phyloP scores from a whole-genome alignment of 352 stramenopile genomes.

The Aphanomyces astaci region DNA sequence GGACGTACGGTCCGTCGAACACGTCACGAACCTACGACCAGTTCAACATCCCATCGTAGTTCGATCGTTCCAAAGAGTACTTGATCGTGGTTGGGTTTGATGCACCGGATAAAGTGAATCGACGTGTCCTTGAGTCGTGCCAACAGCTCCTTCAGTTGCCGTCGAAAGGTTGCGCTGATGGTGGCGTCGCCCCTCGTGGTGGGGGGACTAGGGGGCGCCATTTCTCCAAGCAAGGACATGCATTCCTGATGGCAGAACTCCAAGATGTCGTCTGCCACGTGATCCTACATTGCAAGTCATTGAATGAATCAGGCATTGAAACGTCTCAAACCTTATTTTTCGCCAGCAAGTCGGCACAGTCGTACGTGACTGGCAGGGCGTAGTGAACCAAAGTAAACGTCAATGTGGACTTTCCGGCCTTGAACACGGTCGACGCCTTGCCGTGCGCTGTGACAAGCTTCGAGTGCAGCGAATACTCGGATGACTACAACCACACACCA shows the following conservation, averaged over 20 bases:
- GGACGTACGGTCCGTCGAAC: background rate
- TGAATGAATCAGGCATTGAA: constrained; percentile 34
- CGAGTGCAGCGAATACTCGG: background rate
- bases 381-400: constrained; percentile 94
- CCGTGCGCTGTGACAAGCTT: background rate
- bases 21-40: background rate
- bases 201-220: background rate
- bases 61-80: too few relatives aligned
- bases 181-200: background rate
- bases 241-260: constrained; percentile 10
- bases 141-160: constrained; percentile 40
- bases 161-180: constrained; percentile 1
- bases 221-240: background rate
- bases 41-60: too few relatives aligned
- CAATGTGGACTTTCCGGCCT: background rate
- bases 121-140: constrained; percentile 85
- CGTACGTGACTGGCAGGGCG: constrained; percentile 92
- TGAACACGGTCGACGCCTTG: background rate
- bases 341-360: constrained; percentile 87
- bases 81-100: constrained; percentile 97
- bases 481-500: too few relatives aligned
- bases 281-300: constrained; percentile 1
- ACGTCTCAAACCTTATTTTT: constrained; percentile 96
- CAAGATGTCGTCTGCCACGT: constrained; percentile 1
- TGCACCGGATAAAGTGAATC: constrained; percentile 97